phyloP scores from a whole-genome alignment of 768 basidiomycete genomes.

The Paxillus rubicundulus region DNA sequence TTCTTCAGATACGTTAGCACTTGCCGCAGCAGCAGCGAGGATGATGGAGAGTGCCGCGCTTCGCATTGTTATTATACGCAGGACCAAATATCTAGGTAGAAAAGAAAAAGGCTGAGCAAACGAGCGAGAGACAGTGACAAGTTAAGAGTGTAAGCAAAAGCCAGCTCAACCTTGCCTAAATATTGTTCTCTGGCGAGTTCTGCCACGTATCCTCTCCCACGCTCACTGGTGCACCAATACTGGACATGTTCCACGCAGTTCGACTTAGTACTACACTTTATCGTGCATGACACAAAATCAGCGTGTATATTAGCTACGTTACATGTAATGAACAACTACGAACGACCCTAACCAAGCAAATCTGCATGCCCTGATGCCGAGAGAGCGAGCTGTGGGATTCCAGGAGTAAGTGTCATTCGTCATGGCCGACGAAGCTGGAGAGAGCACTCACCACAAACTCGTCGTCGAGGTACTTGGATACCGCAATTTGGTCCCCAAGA shows the following conservation, averaged over 20 bases:
- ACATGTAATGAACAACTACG: not conserved
- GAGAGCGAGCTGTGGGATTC: conserved; percentile 68
- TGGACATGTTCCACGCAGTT: conserved; percentile 6
- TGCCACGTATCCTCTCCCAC: conserved; percentile 51
- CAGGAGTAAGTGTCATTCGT: conserved; percentile 4
- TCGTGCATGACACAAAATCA: not conserved
- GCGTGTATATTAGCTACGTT: conserved; percentile 10
- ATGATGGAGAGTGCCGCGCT: conserved; percentile 78
- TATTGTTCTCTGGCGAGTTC: conserved; percentile 30
- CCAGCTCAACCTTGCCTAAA: conserved; percentile 30
- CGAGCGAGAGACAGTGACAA: conserved; percentile 36
- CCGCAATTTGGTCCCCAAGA: conserved; percentile 93
- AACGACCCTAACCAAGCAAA: conserved; percentile 59
- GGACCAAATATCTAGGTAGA: conserved; percentile 48
- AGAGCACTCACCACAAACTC: conserved; percentile 79
- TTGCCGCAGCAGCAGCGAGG: conserved; percentile 64
- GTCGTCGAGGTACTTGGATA: conserved; percentile 95
- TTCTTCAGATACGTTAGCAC: conserved; percentile 58
- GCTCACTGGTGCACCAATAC: conserved; percentile 4
- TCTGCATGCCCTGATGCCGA: conserved; percentile 97
- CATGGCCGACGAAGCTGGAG: not conserved
- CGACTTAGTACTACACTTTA: not conserved
- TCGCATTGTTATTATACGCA: conserved; percentile 77
- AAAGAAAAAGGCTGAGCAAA: conserved; percentile 27
- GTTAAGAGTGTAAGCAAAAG: conserved; percentile 21